These are phyloP conservation scores for Apiospora sp. DNA, from an alignment of 2,329 filamentous ascomycete species.

Conservation along the genomic window DNA sequence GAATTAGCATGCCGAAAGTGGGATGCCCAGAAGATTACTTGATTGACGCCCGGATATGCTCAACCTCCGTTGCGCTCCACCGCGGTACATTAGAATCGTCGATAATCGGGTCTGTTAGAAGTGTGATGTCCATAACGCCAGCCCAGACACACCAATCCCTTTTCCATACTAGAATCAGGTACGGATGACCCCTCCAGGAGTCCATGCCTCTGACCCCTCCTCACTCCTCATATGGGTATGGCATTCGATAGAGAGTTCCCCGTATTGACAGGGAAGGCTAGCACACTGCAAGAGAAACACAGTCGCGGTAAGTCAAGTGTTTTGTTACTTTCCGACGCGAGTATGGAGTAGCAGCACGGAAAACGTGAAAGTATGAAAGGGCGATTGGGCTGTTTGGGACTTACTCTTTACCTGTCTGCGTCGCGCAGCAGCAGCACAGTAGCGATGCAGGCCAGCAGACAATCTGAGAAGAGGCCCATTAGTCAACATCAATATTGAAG, in stretches of 20 bases:
- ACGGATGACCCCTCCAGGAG: not conserved
- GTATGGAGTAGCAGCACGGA: too few species aligned
- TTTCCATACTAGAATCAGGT: not conserved
- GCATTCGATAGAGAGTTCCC: conserved; percentile 27
- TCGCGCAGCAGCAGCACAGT: conserved; percentile 29
- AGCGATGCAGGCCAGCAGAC: conserved; percentile 31
- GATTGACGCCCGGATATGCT: conserved; percentile 1
- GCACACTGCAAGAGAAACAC: conserved; percentile 22
- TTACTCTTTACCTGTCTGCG: conserved; percentile 31
- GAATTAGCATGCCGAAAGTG: not conserved
- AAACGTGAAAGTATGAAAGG: not conserved
- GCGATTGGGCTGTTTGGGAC: not conserved
- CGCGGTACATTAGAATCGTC: not conserved
- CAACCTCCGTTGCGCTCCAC: not conserved
- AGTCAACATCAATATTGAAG: not conserved
- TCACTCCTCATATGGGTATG: conserved; percentile 28
- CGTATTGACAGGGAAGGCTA: conserved; percentile 30
- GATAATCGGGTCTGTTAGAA: not conserved
- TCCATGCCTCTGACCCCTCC: not conserved
- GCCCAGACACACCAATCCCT: not conserved
- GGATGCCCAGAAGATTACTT: not conserved
- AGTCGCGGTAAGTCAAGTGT: conserved; percentile 6
- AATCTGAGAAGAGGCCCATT: conserved; percentile 20
- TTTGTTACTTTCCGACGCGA: not conserved
- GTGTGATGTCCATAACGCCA: not conserved